Evolutionary conservation across 768 basidiomycete species (phyloP).

Genomic region (Gloeostereum incarnatum): DNA sequence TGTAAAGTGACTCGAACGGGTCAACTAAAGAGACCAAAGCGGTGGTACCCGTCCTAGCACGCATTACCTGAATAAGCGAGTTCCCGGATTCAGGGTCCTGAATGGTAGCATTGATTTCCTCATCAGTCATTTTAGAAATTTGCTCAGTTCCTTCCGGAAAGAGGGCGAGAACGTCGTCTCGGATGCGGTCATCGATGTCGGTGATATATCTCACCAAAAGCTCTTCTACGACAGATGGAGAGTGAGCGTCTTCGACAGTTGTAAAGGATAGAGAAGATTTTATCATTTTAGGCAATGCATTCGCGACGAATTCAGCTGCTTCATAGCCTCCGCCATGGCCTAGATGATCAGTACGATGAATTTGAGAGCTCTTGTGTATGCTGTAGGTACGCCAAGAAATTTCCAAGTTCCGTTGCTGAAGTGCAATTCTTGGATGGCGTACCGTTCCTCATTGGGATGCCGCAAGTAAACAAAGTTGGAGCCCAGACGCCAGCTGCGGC

Average conservation of each 20-base stretch:
- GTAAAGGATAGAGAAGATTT: neutral
- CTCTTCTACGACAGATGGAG: neutral
- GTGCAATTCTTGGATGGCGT: neutral
- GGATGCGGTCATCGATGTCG: neutral
- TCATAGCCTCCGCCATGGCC: neutral
- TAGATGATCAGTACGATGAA: neutral
- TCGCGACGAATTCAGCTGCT: neutral
- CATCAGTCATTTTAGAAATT: slow-evolving; percentile 1
- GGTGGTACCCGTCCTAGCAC: slow-evolving; percentile 4
- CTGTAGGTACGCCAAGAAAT: neutral
- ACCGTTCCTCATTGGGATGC: neutral
- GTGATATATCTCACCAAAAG: neutral
- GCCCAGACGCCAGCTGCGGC: no score
- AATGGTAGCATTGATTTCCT: neutral
- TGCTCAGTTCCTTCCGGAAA: neutral
- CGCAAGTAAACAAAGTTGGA: no score
- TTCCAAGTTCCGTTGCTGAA: slow-evolving; percentile 1
- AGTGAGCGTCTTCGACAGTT: neutral
- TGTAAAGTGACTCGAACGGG: neutral
- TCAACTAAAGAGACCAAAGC: slow-evolving; percentile 1
- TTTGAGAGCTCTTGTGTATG: neutral
- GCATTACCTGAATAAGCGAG: slow-evolving; percentile 1
- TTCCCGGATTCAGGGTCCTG: neutral
- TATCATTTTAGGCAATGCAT: neutral
- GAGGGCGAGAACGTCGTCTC: neutral